Evolutionary conservation across 805 yeast genomes (phyloP), one percentile per base, ranked within the genome.

Genomic region (Candida vartiovaarae): DNA sequence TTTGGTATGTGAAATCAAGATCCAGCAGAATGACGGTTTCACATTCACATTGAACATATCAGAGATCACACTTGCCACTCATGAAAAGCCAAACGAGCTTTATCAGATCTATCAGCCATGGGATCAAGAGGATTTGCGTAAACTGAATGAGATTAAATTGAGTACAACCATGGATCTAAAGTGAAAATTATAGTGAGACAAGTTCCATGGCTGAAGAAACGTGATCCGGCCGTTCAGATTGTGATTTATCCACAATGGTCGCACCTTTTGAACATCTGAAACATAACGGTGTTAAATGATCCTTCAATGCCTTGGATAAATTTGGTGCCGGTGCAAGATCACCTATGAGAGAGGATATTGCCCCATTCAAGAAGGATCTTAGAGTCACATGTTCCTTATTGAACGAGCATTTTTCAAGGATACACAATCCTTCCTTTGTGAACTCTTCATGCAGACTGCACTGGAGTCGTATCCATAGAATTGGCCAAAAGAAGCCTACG

Each of bases 171-270:
- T 61, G 96, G 98, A 8, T 77, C 96, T 2, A 93, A 93, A 57
- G 78, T 91, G 32, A 95, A 93, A 63, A 75, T 80, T 69, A 83
- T 91, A 34, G 73, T 89, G 8, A 76, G 81, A 53, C 88, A 86
- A 47, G 74, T 84, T 5, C 60, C 80, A 9, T 84, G 81, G 68
- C 64, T 91, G 41, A 75, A 78, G 41, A 57, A 68, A 4, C 63
- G 70, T 25, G 82, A 84, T 32, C 62, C 64, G 20, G 50, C 57
- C 20, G 66, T 62, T 4, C 97, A 93, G 62, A 82, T 91, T 36
- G 82, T 93, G 9, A 65, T 93, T 0, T 93, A 87, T 58, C 88
- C 97, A 20, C 98, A 90, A 60, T 91, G 95, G 90, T 72, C 79
- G 25, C 87, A 79, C 31, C 75, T 90, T 62, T 63, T 93, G 34